Evolutionary conservation across 768 basidiomycete species (phyloP), one percentile per base, ranked within the genome.

Genomic region (Trametes coccinea): DNA sequence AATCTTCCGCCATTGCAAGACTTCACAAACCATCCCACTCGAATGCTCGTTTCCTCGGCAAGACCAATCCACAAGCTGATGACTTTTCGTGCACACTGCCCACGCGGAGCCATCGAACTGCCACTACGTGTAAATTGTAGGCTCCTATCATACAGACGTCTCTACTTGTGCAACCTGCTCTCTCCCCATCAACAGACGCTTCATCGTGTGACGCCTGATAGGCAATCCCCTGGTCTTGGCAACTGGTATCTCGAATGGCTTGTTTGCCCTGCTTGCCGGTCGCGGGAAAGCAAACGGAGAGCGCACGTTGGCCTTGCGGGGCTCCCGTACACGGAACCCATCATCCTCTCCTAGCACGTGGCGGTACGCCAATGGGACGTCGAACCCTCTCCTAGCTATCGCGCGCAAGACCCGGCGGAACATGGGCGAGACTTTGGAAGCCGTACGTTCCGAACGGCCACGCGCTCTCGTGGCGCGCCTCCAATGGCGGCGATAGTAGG

Each of bases 331-430:
- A 16, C 6, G 31, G n/a, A 51, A 13, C 13, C 39, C 6, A 13
- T 39, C 22, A 61, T 59, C 60, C 7, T 70, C 73, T 17, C 78
- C 79, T 30, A 78, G 77, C 54, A 82, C 45, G 56, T 75, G 70
- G 27, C 70, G 73, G 64, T 78, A 74, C 2, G 74, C 79, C 13
- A 67, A 53, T 8, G 82, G 83, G 3, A 48, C 47, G 22, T 31
- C 47, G 47, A 10, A 31, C 6, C 47, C 27, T 17, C 11, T 11
- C 47, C 22, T 48, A 8, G 22, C 47, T 4, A 27, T 48, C 47
- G 27, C 10, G 8, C 47, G 27, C 9, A 27, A 17, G 29, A 50
- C 29, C 48, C 33, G 50, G 9, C 30, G 13, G 16, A 59, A 30
- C 33, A 44, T 49, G 16, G 29, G 34, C 9, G 31, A 16, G 34